Conservation (phyloP, 2,329 filamentous ascomycete species). For the Neofusicoccum parvum region DNA sequence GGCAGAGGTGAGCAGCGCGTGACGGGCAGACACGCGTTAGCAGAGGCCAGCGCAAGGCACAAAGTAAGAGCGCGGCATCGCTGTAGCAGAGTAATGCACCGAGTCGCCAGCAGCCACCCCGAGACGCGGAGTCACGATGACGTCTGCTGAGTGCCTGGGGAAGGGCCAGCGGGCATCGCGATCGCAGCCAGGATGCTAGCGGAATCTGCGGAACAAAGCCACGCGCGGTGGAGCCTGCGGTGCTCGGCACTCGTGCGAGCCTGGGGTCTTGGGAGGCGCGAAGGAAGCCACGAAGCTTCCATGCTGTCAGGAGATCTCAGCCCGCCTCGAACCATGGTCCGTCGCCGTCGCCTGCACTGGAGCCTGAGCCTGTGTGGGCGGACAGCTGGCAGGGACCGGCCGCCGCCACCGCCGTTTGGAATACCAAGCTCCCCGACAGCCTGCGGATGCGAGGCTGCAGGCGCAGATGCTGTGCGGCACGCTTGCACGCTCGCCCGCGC, state of each 20-base stretch:
- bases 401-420: not conserved
- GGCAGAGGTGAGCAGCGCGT: slow-evolving; percentile 7
- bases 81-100: not conserved
- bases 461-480: not conserved
- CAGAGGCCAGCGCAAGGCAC: not conserved
- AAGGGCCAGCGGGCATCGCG: not conserved
- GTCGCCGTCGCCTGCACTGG: not conserved
- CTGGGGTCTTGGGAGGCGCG: not conserved
- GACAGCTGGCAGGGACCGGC: not conserved
- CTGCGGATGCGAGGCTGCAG: not conserved
- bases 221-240: not conserved
- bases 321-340: not conserved
- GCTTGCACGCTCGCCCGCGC: too few species aligned
- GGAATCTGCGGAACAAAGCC: slow-evolving; percentile 7
- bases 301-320: slow-evolving; percentile 16
- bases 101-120: not conserved
- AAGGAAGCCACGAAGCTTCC: not conserved
- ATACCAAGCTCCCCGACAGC: not conserved
- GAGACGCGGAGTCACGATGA: slow-evolving; percentile 6
- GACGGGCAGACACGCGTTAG: not conserved
- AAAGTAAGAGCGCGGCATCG: slow-evolving; percentile 1
- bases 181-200: slow-evolving; percentile 14
- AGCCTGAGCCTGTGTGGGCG: not conserved
- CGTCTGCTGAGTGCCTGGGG: slow-evolving; percentile 12
- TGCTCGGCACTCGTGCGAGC: not conserved